Base-by-base conservation (phyloP, 768 basidiomycete species). In the Strobilomyces echinocephalus region DNA sequence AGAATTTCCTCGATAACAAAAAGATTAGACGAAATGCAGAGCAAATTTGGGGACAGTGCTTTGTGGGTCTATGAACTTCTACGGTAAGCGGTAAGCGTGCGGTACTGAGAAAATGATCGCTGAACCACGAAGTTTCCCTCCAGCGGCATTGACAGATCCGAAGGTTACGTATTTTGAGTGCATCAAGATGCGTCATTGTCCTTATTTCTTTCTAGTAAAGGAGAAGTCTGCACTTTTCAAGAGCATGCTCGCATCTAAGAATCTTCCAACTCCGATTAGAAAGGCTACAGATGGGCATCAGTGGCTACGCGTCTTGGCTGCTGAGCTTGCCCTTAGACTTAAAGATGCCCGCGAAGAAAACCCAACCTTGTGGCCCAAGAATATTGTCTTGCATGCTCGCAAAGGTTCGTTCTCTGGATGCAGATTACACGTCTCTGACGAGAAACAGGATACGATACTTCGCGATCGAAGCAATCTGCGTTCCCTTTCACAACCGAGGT, bases 181-280 rank as follows among this genome's bases (percentile, higher is more conserved):
- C 21, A n/a, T 10, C 7, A 1, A 7, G 1, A 15, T 21, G 3
- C 26, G 20, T 40, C 26, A 5, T 45, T 8, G 7, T n/a, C 15
- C 52, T 58, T n/a, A 50, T 38, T 36, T 40, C 33, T 39, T 49
- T 54, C 9, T 14, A 95, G 95, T 97, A 34, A 93, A 91, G 63
- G 90, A 91, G 64, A 91, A 91, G 68, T 77, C 85, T 15, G 73
- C 77, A 0, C 72, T 88, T 30, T 86, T 81, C 57, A 97, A 97
- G 74, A 92, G 90, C 62, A 98, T 98, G 95, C 73, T 93, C 49
- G 91, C 93, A 0, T 87, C 92, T n/a, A 99, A 99, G 69, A 98
- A 97, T 63, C 79, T 97, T 21, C 83, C 87, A 0, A 81, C 83
- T 33, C 81, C 88, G 0, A 83, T 97, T 21, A 87, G 78, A 7